Percentiles rank a stretch among this genome's conserved stretches.
These are phyloP conservation scores for Logfia minima DNA, from an alignment of 129 eudicot species.

Conservation along the genomic window DNA sequence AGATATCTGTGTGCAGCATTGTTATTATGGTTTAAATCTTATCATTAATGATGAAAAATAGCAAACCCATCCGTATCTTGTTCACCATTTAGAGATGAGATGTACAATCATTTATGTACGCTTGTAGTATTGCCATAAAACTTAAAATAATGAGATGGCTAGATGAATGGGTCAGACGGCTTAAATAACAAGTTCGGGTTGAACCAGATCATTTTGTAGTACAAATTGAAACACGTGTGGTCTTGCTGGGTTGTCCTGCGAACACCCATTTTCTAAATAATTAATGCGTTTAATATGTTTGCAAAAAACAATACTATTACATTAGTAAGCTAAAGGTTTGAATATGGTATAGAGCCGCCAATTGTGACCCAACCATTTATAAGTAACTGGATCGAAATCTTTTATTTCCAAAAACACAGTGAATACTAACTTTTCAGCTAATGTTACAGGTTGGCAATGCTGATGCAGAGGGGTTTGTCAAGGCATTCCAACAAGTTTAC, in stretches of 20 bases:
- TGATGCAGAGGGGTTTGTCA: conserved; percentile 74
- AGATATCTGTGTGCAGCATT: neutral
- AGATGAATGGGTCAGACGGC: neutral
- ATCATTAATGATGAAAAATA: neutral
- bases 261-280: neutral
- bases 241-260: neutral
- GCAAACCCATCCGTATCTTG: neutral
- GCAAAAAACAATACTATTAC: neutral
- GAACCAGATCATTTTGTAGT: neutral
- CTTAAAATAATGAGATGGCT: neutral
- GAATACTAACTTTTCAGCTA: neutral
- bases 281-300: neutral
- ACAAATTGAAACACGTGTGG: neutral
- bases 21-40: neutral
- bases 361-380: neutral
- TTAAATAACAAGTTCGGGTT: too few species aligned
- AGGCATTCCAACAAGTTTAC: conserved; percentile 71
- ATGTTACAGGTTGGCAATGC: conserved; percentile 58
- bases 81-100: neutral
- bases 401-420: neutral
- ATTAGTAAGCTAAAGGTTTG: too few species aligned
- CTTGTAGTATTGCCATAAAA: neutral
- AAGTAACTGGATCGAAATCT: neutral
- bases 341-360: neutral
- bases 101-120: too few species aligned